phyloP scores from a whole-genome alignment of 257 asterid species.

The Osmanthus fragrans region DNA sequence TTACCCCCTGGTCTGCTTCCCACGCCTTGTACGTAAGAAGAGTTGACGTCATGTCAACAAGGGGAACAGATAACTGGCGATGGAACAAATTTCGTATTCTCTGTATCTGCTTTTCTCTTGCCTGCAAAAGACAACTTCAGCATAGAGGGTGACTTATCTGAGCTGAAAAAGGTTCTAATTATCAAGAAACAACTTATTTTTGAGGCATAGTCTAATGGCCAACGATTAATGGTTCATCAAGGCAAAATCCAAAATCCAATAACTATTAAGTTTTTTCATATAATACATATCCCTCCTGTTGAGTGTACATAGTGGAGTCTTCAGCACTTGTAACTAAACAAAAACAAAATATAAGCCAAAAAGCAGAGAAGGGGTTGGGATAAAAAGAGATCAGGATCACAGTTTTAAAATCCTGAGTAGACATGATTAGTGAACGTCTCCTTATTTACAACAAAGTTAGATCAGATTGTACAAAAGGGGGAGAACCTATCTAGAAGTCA shows the following conservation, averaged over 20 bases:
- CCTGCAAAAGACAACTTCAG: slow-evolving; percentile 43
- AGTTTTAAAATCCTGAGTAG: background rate
- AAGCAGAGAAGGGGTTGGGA: background rate
- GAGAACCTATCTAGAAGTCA: background rate
- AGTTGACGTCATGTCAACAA: slow-evolving; percentile 51
- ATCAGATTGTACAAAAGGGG: background rate
- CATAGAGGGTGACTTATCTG: slow-evolving; percentile 17
- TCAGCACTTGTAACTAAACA: background rate
- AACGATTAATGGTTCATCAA: slow-evolving; percentile 1
- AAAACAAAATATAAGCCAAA: background rate
- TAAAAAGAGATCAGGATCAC: background rate
- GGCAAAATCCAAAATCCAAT: slow-evolving; percentile 10
- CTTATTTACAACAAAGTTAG: background rate
- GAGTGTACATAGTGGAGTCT: slow-evolving; percentile 1
- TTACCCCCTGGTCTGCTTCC: slow-evolving; percentile 68
- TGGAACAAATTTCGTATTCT: slow-evolving; percentile 69
- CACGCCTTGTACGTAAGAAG: slow-evolving; percentile 73
- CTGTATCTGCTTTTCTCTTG: slow-evolving; percentile 82
- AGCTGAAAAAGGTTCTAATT: background rate
- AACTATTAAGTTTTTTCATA: slow-evolving; percentile 1
- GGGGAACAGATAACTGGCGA: slow-evolving; percentile 94
- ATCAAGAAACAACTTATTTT: slow-evolving; percentile 17
- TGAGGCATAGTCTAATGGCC: background rate
- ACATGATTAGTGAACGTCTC: background rate
- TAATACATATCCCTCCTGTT: background rate